Evolutionary conservation across 2,329 filamentous ascomycete genomes (phyloP).

Genomic region (Capronia coronata): DNA sequence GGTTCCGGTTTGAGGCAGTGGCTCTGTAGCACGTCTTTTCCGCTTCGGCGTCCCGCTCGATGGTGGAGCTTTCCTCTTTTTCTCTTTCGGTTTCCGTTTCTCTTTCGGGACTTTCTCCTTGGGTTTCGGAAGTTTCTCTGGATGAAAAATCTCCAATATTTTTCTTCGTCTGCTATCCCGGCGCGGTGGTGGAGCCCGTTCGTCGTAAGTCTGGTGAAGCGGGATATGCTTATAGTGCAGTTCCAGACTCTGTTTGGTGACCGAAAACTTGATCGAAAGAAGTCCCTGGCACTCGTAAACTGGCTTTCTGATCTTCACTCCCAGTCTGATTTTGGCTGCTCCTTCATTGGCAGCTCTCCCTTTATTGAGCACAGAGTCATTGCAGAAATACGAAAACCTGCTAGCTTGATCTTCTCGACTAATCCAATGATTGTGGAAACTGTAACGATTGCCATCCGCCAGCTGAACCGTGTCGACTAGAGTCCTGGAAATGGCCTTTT

Average conservation of each 20-base stretch:
- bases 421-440: conserved; percentile 28
- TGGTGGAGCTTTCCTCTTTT: conserved; percentile 6
- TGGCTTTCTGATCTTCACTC: conserved; percentile 22
- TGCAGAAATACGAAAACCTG: conserved; percentile 27
- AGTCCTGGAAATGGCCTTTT: conserved; percentile 23
- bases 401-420: conserved; percentile 26
- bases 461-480: conserved; percentile 21
- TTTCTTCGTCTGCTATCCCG: conserved; percentile 20
- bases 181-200: conserved; percentile 23
- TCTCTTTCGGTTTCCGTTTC: conserved; percentile 8
- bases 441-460: conserved; percentile 25
- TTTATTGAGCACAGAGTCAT: conserved; percentile 26
- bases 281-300: conserved; percentile 25
- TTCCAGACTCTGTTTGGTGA: conserved; percentile 25
- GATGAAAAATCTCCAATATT: conserved; percentile 25
- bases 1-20: conserved; percentile 1
- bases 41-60: not conserved
- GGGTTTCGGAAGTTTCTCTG: conserved; percentile 17
- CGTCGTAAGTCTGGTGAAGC: conserved; percentile 25
- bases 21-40: conserved; percentile 13
- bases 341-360: conserved; percentile 26
- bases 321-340: conserved; percentile 9
- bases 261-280: conserved; percentile 26
- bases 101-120: conserved; percentile 6
- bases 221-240: conserved; percentile 27